Evolutionary conservation across 2,329 filamentous ascomycete species (phyloP).

Genomic region (Verticillium nubilum): DNA sequence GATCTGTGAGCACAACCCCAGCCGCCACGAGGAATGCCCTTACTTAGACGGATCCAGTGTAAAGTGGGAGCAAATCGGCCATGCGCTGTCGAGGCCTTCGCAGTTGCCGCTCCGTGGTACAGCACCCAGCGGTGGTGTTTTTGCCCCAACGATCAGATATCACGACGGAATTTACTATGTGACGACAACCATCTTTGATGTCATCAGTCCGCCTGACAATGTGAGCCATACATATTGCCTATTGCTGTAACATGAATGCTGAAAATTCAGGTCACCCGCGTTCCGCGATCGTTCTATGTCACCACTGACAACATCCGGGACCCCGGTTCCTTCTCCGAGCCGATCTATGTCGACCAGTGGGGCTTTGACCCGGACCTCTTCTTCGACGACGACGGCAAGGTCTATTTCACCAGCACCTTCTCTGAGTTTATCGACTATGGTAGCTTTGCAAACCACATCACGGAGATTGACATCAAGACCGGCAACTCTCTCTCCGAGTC

Average conservation of each 20-base stretch:
- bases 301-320: constrained; percentile 10
- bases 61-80: constrained; percentile 11
- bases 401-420: constrained; percentile 8
- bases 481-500: constrained; percentile 10
- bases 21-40: not conserved
- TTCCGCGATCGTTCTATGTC: constrained; percentile 11
- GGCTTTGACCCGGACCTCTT: constrained; percentile 11
- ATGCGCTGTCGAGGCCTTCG: constrained; percentile 8
- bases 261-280: constrained; percentile 1
- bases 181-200: constrained; percentile 8
- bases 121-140: constrained; percentile 10
- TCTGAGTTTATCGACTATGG: constrained; percentile 8
- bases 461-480: constrained; percentile 11
- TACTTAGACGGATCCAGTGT: not conserved
- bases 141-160: constrained; percentile 9
- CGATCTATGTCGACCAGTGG: constrained; percentile 13
- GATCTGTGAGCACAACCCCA: constrained; percentile 3
- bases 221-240: not conserved
- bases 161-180: constrained; percentile 9
- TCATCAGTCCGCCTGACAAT: constrained; percentile 11
- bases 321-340: constrained; percentile 10
- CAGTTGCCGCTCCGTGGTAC: constrained; percentile 11
- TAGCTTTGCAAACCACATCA: constrained; percentile 12
- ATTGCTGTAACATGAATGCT: not conserved
- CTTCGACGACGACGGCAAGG: constrained; percentile 7